These are phyloP conservation scores for Fusarium solani-melongenae DNA, from an alignment of 2,329 filamentous ascomycete genomes.

Conservation along the genomic window DNA sequence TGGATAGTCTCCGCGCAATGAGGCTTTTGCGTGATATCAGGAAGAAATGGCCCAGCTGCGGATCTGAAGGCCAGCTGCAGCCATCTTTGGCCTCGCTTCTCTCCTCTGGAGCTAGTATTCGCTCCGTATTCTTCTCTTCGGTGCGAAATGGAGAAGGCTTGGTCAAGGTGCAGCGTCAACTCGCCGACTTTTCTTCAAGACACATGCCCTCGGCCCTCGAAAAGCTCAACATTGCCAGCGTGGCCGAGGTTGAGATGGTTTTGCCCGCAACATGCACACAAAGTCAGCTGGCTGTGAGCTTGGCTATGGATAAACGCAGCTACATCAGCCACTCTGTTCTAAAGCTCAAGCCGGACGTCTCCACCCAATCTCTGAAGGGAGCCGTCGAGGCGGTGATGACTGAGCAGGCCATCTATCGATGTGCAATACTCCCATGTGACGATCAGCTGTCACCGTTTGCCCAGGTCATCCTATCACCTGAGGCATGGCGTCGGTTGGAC, in stretches of 20 bases:
- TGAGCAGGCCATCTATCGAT: conserved; percentile 16
- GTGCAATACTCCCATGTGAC: conserved; percentile 4
- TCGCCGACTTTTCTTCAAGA: not conserved
- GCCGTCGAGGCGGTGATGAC: not conserved
- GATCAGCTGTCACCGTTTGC: conserved; percentile 7
- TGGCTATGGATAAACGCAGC: conserved; percentile 16
- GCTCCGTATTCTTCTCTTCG: conserved; percentile 3
- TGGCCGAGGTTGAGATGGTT: not conserved
- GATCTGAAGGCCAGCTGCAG: not conserved
- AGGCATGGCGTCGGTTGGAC: not conserved
- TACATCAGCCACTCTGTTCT: conserved; percentile 20
- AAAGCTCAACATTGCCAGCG: not conserved
- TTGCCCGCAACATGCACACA: conserved; percentile 16
- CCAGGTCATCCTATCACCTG: not conserved
- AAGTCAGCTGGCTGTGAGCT: conserved; percentile 21
- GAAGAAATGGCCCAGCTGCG: not conserved
- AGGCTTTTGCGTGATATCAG: conserved; percentile 16
- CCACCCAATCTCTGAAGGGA: not conserved
- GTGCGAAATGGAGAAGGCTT: not conserved
- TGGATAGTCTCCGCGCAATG: conserved; percentile 26
- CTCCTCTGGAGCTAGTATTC: not conserved
- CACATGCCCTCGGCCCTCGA: not conserved
- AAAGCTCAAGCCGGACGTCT: not conserved
- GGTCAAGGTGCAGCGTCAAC: not conserved
- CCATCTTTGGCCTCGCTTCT: conserved; percentile 12